Evolutionary conservation across 2,329 filamentous ascomycete species (phyloP).

Genomic region (Pseudogymnoascus verrucosus): DNA sequence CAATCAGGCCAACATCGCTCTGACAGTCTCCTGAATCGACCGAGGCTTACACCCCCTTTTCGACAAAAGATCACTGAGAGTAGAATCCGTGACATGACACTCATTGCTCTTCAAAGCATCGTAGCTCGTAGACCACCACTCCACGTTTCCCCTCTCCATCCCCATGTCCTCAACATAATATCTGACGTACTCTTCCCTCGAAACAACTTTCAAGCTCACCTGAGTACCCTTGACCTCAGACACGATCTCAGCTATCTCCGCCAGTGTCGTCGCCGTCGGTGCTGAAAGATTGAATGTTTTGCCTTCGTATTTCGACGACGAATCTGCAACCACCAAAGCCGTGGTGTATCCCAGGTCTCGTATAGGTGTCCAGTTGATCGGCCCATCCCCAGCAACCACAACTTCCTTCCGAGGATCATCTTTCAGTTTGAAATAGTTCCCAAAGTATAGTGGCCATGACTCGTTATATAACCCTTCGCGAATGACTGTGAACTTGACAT

Average conservation of each 20-base stretch:
- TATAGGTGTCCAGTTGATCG: conserved; percentile 21
- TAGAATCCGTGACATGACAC: conserved; percentile 19
- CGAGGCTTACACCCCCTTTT: conserved; percentile 13
- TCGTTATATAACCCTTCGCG: conserved; percentile 23
- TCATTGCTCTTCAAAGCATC: conserved; percentile 17
- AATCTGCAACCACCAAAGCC: conserved; percentile 18
- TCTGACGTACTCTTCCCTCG: conserved; percentile 17
- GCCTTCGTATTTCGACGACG: conserved; percentile 13
- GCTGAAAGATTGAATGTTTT: conserved; percentile 18
- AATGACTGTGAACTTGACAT: conserved; percentile 19
- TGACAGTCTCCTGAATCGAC: conserved; percentile 18
- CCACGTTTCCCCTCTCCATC: conserved; percentile 14
- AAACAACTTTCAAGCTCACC: conserved; percentile 15
- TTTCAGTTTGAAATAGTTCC: conserved; percentile 16
- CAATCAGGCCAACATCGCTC: conserved; percentile 14
- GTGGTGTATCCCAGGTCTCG: conserved; percentile 19
- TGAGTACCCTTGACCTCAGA: conserved; percentile 13
- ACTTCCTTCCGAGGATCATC: conserved; percentile 19
- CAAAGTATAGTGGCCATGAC: conserved; percentile 22
- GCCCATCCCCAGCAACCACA: conserved; percentile 22
- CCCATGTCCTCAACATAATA: conserved; percentile 17
- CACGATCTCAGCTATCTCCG: conserved; percentile 17
- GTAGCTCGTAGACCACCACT: conserved; percentile 22
- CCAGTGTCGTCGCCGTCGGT: conserved; percentile 12
- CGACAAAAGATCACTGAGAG: conserved; percentile 16